Conservation (phyloP, 2,329 filamentous ascomycete genomes). For the Aureobasidium sp. region DNA sequence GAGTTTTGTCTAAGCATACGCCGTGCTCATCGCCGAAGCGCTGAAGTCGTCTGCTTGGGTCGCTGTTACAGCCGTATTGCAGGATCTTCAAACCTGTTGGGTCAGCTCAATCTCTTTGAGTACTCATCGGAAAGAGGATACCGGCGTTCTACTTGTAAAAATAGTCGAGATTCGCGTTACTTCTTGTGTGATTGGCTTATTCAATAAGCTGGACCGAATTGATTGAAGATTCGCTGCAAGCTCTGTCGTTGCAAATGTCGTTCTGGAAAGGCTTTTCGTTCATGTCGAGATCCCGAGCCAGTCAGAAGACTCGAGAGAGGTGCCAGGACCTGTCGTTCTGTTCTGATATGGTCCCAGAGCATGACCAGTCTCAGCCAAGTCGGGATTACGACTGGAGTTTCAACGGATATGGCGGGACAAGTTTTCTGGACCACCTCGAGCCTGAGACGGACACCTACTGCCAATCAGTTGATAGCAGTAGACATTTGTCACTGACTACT, state of each 20-base stretch:
- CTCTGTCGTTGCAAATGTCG: background rate
- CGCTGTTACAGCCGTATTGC: too few relatives aligned
- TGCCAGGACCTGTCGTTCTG: background rate
- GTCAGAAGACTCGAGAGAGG: background rate
- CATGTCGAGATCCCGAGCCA: background rate
- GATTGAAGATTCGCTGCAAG: too few relatives aligned
- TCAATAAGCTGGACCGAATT: too few relatives aligned
- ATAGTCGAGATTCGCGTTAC: too few relatives aligned
- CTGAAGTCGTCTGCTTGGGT: background rate
- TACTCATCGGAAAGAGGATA: too few relatives aligned
- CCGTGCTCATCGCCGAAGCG: background rate
- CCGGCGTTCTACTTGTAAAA: too few relatives aligned
- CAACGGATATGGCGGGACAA: background rate
- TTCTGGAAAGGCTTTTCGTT: background rate
- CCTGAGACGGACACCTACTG: background rate
- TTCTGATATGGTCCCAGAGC: background rate
- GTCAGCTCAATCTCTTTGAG: too few relatives aligned
- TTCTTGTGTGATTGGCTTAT: too few relatives aligned
- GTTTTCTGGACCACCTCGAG: background rate
- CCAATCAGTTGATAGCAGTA: background rate
- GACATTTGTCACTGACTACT: background rate
- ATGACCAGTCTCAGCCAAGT: background rate
- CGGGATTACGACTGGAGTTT: background rate
- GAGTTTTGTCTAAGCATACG: background rate
- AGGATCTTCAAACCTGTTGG: too few relatives aligned